Evolutionary conservation across 2,329 filamentous ascomycete genomes (phyloP), one percentile per base, ranked within the genome.

Genomic region (Clonostachys rosea): DNA sequence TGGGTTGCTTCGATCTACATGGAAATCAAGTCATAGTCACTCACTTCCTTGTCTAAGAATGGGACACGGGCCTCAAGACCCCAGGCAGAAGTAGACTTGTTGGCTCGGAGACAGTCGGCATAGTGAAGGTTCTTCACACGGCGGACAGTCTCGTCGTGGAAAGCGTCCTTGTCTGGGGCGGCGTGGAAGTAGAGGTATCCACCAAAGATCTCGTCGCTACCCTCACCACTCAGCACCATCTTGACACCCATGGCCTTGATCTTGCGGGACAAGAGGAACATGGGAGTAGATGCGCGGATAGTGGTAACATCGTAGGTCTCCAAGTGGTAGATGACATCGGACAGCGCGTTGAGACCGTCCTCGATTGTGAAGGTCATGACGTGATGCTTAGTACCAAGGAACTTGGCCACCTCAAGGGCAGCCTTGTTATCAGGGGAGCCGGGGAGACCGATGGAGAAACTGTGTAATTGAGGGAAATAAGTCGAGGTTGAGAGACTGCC

Each of bases 161-260:
- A 95, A n/a, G 84, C 87, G 59, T 87, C 82, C 75, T 87, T 92
- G 76, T 90, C 80, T 18, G 94, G 94, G 3, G 94, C 94, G 51
- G 86, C 88, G 70, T 96, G 91, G 83, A 99, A 99, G 79, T 99
- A 99, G 17, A 99, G 83, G 70, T 99, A 99, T 46, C 94, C 94
- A 53, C 94, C 94, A 58, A 97, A 97, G 66, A 96, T 96, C 74
- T 99, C 94, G 68, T 99, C 94, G 61, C 88, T 94, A 44, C 94
- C 94, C 73, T 99, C 94, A 52, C 94, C 94, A 61, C 88, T 95
- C 52, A 99, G 80, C 48, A 99, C 94, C 94, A 99, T 99, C 83
- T 99, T 99, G 64, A 99, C 89, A 54, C 94, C 94, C 85, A 96
- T 92, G 35, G 91, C 94, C 79, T 99, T 99, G 78, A 99, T 99